Percentiles rank a stretch among this genome's conserved stretches.
Evolutionary conservation across 139 green algal genomes (phyloP).

Genomic region (Tetradesmus obliquus): DNA sequence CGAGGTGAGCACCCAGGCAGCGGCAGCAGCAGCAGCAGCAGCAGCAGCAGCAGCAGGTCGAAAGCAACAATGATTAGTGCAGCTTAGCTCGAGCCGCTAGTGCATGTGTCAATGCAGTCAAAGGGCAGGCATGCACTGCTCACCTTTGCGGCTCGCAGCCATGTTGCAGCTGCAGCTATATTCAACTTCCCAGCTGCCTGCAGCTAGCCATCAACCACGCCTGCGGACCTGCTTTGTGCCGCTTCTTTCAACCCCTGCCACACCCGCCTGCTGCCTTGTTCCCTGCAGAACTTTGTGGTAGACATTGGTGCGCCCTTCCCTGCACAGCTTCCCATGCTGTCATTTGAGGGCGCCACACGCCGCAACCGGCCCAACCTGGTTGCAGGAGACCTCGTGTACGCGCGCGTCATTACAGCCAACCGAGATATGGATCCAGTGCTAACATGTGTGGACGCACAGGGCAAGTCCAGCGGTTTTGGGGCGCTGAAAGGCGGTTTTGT

Average conservation of each 20-base stretch:
- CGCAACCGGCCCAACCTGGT: slow-evolving; percentile 83
- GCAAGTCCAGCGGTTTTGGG: slow-evolving; percentile 75
- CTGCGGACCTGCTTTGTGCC: not conserved
- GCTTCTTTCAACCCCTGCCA: not conserved
- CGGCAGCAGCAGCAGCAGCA: not conserved
- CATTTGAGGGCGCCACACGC: slow-evolving; percentile 87
- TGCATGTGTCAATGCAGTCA: too few relatives aligned
- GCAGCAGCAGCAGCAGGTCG: not conserved
- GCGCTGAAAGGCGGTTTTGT: slow-evolving; percentile 75
- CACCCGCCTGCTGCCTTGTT: not conserved
- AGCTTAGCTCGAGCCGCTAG: too few relatives aligned
- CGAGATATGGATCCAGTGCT: slow-evolving; percentile 79
- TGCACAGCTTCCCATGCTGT: slow-evolving; percentile 79
- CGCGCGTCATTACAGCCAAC: slow-evolving; percentile 70
- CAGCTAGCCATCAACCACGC: not conserved
- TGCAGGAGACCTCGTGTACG: slow-evolving; percentile 83
- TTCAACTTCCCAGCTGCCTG: too few relatives aligned
- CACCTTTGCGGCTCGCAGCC: too few relatives aligned
- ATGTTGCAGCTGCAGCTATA: too few relatives aligned
- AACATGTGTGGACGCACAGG: slow-evolving; percentile 72
- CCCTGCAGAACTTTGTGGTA: slow-evolving; percentile 73
- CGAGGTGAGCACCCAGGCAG: slow-evolving; percentile 64
- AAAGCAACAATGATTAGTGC: not conserved
- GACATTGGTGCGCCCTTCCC: slow-evolving; percentile 83
- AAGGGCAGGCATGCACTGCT: too few relatives aligned